Base-by-base conservation (phyloP, 148 eudicot species). In the Pouteria glomerata region DNA sequence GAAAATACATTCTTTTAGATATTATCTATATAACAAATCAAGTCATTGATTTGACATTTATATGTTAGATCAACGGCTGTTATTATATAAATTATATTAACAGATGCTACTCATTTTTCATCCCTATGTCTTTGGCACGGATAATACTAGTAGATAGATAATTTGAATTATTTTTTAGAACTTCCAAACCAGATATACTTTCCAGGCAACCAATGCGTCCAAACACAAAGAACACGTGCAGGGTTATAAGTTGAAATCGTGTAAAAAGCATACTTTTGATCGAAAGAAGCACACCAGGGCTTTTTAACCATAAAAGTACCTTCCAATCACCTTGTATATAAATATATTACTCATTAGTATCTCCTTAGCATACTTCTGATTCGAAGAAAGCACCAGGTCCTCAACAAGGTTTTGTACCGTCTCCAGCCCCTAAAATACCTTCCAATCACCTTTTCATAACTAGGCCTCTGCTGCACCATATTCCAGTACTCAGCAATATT, bases 351-450 rank as follows among this genome's bases (percentile, higher is more conserved):
- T 64, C 5, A 57, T 76, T 70, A 93, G 75, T 87, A 93, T 78
- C 77, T 82, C 70, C 78, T 82, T 57, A 91, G 76, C 71, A 89
- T 67, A 83, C 82, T 85, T 78, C 97, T 86, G 14, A 84, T 34
- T 11, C 62, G 83, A 63, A 94, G 72, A 57, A 80, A 85, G 68
- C 84, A 91, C 97, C 98, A 89, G 1, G 95, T 88, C 71, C 82
- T 91, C 18, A 80, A 44, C 71, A 94, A 68, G 16, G 88, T 87
- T 69, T 72, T 89, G 52, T 84, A 87, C 63, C 87, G 82, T 77
- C 87, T 86, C 98, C 97, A 91, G 12, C 98, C 96, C 68, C 78
- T 76, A 73, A 91, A 89, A 71, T 86, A 85, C 81, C 70, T 91
- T 3, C 97, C 96, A 26, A 89, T 81, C 60, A 89, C 98, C 74